These are phyloP conservation scores for Boletus patriciae DNA, from an alignment of 768 basidiomycete species.

Conservation along the genomic window DNA sequence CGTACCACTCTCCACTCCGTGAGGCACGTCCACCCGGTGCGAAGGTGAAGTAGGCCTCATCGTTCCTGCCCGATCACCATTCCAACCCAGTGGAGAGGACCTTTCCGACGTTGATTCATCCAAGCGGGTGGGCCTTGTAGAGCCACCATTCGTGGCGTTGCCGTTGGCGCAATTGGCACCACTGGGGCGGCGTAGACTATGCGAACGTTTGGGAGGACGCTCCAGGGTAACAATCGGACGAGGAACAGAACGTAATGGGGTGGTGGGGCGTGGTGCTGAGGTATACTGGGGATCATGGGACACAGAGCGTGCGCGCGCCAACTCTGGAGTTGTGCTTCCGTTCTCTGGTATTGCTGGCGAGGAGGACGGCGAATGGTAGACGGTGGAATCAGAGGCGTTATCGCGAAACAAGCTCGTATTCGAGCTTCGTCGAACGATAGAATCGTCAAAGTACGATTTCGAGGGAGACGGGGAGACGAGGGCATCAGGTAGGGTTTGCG, in stretches of 20 bases:
- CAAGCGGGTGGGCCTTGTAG: constrained; percentile 10
- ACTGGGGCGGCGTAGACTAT: constrained; percentile 26
- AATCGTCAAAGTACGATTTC: constrained; percentile 14
- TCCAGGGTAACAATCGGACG: constrained; percentile 37
- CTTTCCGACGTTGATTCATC: constrained; percentile 22
- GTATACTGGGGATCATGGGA: constrained; percentile 31
- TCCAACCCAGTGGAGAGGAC: constrained; percentile 22
- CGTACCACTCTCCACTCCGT: constrained; percentile 69
- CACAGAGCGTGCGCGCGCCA: constrained; percentile 39
- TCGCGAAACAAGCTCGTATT: constrained; percentile 30
- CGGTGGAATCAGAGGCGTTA: constrained; percentile 26
- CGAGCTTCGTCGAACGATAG: constrained; percentile 19
- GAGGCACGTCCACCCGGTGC: constrained; percentile 68
- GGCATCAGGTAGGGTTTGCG: constrained; percentile 32
- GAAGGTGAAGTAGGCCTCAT: constrained; percentile 55
- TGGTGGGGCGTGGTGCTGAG: constrained; percentile 6
- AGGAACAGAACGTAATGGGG: constrained; percentile 20
- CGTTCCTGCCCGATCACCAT: constrained; percentile 20
- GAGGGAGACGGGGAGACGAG: constrained; percentile 25
- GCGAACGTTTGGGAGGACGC: constrained; percentile 34
- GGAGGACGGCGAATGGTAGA: constrained; percentile 41
- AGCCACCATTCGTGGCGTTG: constrained; percentile 4
- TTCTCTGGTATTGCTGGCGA: constrained; percentile 36
- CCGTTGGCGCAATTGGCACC: constrained; percentile 2
- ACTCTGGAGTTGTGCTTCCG: constrained; percentile 40